Percentiles rank a stretch among this genome's conserved stretches.
Conservation (phyloP, 345 rosid species). For the Mallotus nudiflorus region DNA sequence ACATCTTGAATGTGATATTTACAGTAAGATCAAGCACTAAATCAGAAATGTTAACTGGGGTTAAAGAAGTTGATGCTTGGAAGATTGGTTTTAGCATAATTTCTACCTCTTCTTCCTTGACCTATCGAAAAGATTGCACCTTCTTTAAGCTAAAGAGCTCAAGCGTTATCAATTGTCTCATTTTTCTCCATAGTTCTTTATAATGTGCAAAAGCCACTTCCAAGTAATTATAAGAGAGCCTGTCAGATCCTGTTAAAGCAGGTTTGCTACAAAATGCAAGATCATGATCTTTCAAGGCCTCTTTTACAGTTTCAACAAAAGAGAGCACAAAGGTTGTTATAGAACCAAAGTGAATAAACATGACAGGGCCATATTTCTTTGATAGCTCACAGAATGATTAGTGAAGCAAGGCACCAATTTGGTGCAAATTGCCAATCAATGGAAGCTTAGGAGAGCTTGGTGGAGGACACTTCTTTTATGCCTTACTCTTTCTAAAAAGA, state of each 20-base stretch:
- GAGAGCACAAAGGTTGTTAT: constrained; percentile 14
- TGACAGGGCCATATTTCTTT: constrained; percentile 19
- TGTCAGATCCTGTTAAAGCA: not conserved
- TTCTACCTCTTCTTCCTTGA: constrained; percentile 1
- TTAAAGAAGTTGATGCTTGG: not conserved
- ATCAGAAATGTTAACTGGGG: constrained; percentile 14
- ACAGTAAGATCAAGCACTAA: constrained; percentile 5
- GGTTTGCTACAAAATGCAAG: constrained; percentile 23
- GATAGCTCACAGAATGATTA: constrained; percentile 9
- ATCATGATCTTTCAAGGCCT: constrained; percentile 26
- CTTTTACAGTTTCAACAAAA: constrained; percentile 27
- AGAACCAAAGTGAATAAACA: constrained; percentile 18
- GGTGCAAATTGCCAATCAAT: constrained; percentile 23
- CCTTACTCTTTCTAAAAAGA: not conserved
- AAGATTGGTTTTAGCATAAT: constrained; percentile 5
- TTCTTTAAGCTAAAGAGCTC: constrained; percentile 24
- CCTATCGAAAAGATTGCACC: constrained; percentile 20
- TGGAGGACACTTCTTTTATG: not conserved
- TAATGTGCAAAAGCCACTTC: constrained; percentile 26
- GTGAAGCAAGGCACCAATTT: constrained; percentile 10
- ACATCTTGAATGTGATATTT: no score
- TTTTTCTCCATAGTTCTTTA: constrained; percentile 17
- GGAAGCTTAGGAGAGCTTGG: constrained; percentile 23
- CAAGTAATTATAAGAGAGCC: constrained; percentile 15
- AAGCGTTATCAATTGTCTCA: constrained; percentile 9